Evolutionary conservation across 345 rosid species (phyloP).

Genomic region (Brassica carinata): DNA sequence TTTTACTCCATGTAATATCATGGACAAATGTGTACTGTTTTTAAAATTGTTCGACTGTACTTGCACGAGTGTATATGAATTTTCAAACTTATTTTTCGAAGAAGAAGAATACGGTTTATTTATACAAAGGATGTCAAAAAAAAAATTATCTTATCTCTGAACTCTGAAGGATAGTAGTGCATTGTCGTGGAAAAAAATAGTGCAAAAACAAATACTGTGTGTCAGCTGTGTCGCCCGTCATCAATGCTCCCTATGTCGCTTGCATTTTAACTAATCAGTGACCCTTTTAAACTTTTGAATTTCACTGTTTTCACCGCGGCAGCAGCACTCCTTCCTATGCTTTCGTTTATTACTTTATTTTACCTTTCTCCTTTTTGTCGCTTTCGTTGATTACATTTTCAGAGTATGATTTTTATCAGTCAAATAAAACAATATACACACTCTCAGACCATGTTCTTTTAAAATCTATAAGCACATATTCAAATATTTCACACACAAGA

Average conservation of each 20-base stretch:
- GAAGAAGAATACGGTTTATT: background rate
- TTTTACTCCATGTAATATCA: background rate
- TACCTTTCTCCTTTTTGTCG: background rate
- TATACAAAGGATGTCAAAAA: conserved; percentile 11
- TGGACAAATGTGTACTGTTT: background rate
- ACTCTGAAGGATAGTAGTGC: conserved; percentile 35
- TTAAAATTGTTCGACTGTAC: background rate
- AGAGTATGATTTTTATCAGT: background rate
- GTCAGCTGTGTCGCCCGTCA: conserved; percentile 37
- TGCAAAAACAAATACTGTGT: background rate
- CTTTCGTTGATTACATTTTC: background rate
- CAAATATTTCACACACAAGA: too few species aligned
- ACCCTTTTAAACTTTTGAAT: background rate
- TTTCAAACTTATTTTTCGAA: background rate
- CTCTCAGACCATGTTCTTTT: background rate
- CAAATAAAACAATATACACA: background rate
- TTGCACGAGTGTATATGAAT: conserved; percentile 28
- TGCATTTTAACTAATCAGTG: conserved; percentile 8
- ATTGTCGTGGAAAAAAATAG: conserved; percentile 21
- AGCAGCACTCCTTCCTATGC: background rate
- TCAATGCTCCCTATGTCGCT: conserved; percentile 23
- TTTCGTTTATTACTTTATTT: background rate
- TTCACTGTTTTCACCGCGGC: background rate
- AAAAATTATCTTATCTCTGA: background rate
- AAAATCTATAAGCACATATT: background rate